phyloP scores from a whole-genome alignment of 306 rosid genomes.

The Lithocarpus polystachyus region DNA sequence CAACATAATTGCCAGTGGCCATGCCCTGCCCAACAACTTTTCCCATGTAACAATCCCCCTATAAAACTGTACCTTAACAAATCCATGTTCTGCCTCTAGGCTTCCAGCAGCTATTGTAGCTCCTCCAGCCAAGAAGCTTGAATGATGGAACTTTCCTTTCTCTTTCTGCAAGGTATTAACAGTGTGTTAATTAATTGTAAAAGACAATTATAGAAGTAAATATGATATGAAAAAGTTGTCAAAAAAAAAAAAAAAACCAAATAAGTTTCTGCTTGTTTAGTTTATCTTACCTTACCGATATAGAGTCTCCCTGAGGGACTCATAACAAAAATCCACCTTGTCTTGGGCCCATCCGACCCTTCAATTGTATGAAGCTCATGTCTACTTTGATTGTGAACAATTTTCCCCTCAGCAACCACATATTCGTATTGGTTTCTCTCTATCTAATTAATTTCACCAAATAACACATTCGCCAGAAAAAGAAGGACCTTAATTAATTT shows the following conservation, averaged over 20 bases:
- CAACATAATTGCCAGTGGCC: not conserved
- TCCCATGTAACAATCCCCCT: not conserved
- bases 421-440: constrained; percentile 75
- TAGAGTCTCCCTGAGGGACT: constrained; percentile 82
- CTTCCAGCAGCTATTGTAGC: constrained; percentile 91
- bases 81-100: constrained; percentile 61
- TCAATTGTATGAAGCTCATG: constrained; percentile 51
- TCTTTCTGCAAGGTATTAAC: constrained; percentile 52
- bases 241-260: not conserved
- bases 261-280: not conserved
- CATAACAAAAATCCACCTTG: constrained; percentile 92
- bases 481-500: too few species aligned
- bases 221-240: not conserved
- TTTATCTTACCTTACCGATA: constrained; percentile 67
- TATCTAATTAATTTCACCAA: constrained; percentile 49
- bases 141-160: constrained; percentile 87
- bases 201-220: not conserved
- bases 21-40: not conserved
- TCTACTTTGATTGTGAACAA: constrained; percentile 59
- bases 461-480: not conserved
- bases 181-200: constrained; percentile 11
- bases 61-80: constrained; percentile 58
- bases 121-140: constrained; percentile 92
- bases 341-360: constrained; percentile 33
- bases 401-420: constrained; percentile 50